A percentile compares a stretch with the other conserved stretches of the same genome.
phyloP scores from a whole-genome alignment of 148 eudicot genomes.

The Rhododendron henanense region DNA sequence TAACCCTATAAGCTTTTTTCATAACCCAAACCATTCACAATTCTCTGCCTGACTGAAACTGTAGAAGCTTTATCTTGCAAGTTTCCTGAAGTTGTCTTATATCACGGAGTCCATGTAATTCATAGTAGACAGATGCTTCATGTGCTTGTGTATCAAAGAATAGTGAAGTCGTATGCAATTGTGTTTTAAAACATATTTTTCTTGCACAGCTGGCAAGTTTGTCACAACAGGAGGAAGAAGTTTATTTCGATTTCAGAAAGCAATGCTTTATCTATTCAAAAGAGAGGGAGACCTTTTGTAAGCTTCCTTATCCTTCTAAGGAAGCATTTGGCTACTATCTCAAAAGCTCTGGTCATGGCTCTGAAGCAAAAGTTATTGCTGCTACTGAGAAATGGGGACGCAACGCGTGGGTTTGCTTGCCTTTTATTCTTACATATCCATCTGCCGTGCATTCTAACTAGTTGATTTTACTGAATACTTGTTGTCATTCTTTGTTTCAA shows the following conservation, averaged over 20 bases:
- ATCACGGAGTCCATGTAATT: not conserved
- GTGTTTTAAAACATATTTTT: not conserved
- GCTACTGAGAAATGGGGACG: constrained; percentile 96
- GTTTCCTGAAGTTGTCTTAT: not conserved
- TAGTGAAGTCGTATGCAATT: not conserved
- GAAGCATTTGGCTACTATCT: constrained; percentile 83
- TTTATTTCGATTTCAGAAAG: constrained; percentile 91
- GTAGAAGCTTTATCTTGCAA: not conserved
- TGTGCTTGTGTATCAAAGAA: not conserved
- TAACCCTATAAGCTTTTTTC: not conserved
- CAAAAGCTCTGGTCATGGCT: constrained; percentile 78
- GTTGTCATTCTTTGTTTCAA: not conserved
- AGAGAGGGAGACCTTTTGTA: constrained; percentile 70
- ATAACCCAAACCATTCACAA: not conserved
- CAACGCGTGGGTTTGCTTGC: constrained; percentile 56
- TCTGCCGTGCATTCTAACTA: not conserved
- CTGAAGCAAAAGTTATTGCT: constrained; percentile 74
- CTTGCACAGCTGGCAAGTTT: constrained; percentile 50
- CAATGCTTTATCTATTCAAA: constrained; percentile 75
- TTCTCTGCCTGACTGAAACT: not conserved
- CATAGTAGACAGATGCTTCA: not conserved
- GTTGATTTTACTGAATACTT: not conserved
- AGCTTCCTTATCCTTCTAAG: constrained; percentile 92
- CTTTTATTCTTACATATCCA: not conserved
- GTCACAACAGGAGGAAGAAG: constrained; percentile 52